Conservation (phyloP, 768 basidiomycete genomes). For the Tulasnella sp. region DNA sequence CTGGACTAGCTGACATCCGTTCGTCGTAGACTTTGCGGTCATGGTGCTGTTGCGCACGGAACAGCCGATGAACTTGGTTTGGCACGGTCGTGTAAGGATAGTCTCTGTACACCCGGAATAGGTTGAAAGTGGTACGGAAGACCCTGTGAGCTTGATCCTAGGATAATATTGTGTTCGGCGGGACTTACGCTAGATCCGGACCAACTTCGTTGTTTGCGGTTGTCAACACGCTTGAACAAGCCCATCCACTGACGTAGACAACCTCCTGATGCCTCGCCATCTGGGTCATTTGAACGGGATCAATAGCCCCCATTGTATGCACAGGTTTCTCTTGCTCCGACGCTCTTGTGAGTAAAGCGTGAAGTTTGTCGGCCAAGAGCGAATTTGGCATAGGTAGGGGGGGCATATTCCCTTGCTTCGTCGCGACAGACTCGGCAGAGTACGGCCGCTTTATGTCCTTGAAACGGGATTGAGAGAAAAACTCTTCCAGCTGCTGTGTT, state of each 20-base stretch:
- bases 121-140: neutral
- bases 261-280: conserved; percentile 81
- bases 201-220: conserved; percentile 88
- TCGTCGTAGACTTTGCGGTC: conserved; percentile 91
- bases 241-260: conserved; percentile 92
- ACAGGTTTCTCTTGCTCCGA: conserved; percentile 56
- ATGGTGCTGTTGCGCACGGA: conserved; percentile 85
- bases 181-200: conserved; percentile 67
- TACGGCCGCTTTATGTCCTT: conserved; percentile 65
- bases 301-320: conserved; percentile 88
- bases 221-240: conserved; percentile 71
- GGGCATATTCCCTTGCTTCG: conserved; percentile 82
- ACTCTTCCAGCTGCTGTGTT: conserved; percentile 50
- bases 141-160: neutral
- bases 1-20: conserved; percentile 51
- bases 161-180: neutral
- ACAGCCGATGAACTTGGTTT: conserved; percentile 85
- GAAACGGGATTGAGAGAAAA: conserved; percentile 71
- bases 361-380: conserved; percentile 80
- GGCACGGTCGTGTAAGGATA: conserved; percentile 96
- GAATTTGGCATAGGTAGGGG: conserved; percentile 65
- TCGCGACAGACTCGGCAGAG: conserved; percentile 62
- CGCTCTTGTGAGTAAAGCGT: conserved; percentile 48
- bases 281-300: conserved; percentile 91
- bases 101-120: conserved; percentile 40